phyloP scores from a whole-genome alignment of 768 basidiomycete genomes.

The Cyathus striatus region DNA sequence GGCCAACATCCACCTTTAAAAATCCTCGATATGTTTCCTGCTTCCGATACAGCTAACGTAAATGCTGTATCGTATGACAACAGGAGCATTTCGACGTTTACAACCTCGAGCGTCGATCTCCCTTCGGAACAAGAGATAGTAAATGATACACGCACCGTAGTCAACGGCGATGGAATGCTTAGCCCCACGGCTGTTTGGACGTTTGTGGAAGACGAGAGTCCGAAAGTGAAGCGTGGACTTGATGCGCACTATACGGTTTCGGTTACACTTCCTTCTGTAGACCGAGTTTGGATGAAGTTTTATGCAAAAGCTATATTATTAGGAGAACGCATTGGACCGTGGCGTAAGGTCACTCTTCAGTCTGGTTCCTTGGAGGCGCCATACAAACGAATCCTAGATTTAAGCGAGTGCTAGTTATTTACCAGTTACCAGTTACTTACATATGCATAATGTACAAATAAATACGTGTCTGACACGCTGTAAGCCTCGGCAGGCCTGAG shows the following conservation, averaged over 20 bases:
- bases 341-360: not conserved
- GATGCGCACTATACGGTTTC: not conserved
- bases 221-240: not conserved
- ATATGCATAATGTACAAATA: too few species aligned
- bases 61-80: not conserved
- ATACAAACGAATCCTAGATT: not conserved
- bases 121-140: not conserved
- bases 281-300: not conserved
- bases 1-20: not conserved
- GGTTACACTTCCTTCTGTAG: not conserved
- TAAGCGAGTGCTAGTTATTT: too few species aligned
- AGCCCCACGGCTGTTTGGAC: not conserved
- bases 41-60: not conserved
- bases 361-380: not conserved
- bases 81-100: not conserved
- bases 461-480: too few species aligned
- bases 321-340: not conserved
- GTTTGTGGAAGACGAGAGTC: not conserved
- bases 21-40: not conserved
- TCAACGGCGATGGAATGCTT: not conserved
- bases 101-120: not conserved
- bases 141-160: not conserved
- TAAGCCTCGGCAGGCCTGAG: too few species aligned
- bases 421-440: too few species aligned
- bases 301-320: not conserved